Conservation (phyloP, 2,329 filamentous ascomycete species). For the Microsporum audouinii region DNA sequence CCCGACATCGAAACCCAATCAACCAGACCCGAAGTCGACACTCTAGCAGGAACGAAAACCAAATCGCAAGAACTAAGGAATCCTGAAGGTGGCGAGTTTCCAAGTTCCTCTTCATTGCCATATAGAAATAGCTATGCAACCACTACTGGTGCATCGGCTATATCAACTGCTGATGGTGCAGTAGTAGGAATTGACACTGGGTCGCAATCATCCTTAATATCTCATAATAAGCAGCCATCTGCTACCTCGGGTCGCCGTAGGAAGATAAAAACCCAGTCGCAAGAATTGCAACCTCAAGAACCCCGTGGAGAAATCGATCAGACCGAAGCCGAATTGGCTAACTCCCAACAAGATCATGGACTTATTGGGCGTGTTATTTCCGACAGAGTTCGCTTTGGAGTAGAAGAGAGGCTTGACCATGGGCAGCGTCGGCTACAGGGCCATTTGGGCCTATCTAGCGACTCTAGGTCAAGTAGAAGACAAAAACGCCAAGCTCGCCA, state of each 20-base stretch:
- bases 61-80: background rate
- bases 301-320: conserved; percentile 16
- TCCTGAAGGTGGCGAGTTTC: background rate
- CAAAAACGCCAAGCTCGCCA: conserved; percentile 11
- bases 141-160: background rate
- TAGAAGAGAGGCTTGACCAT: conserved; percentile 34
- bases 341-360: conserved; percentile 12
- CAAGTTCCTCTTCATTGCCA: background rate
- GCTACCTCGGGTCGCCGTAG: conserved; percentile 13
- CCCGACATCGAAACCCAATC: background rate
- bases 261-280: conserved; percentile 8
- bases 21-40: background rate
- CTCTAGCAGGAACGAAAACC: background rate
- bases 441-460: conserved; percentile 22
- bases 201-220: conserved; percentile 22
- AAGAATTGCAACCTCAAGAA: conserved; percentile 23
- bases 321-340: background rate
- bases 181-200: background rate
- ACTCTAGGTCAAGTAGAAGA: conserved; percentile 9
- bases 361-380: conserved; percentile 17
- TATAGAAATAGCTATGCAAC: conserved; percentile 1
- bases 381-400: conserved; percentile 34
- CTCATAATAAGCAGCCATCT: conserved; percentile 8
- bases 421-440: conserved; percentile 31
- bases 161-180: background rate